Conservation (phyloP, 164 flowering plant genomes). For the Magnolia officinalis region DNA sequence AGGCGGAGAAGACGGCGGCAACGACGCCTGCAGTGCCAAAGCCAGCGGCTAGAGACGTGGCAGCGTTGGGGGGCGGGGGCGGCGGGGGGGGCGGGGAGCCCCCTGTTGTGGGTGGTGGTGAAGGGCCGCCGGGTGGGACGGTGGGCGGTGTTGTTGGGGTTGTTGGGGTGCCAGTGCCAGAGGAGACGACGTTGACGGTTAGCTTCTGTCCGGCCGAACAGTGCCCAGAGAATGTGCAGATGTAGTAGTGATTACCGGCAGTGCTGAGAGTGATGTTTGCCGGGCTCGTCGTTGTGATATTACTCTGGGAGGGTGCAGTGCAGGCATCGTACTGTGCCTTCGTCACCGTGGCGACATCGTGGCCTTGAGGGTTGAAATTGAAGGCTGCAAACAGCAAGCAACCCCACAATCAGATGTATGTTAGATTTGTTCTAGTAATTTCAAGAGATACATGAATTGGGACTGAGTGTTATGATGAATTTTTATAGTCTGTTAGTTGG, state of each 20-base stretch:
- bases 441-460: not conserved
- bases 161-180: not conserved
- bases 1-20: not conserved
- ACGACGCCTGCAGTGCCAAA: not conserved
- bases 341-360: conserved; percentile 31
- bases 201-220: not conserved
- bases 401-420: not conserved
- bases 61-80: not conserved
- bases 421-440: not conserved
- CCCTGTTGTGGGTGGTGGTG: not conserved
- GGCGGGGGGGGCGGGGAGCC: not conserved
- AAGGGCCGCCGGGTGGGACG: not conserved
- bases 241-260: not conserved
- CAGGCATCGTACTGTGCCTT: conserved; percentile 32
- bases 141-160: not conserved
- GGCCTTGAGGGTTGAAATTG: conserved; percentile 23
- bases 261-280: not conserved
- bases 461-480: not conserved
- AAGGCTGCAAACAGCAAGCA: conserved; percentile 23
- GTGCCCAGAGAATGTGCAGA: not conserved
- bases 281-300: not conserved
- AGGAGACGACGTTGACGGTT: not conserved
- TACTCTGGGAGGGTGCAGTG: conserved; percentile 3
- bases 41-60: conserved; percentile 2
- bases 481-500: too few species aligned